Percentiles rank a stretch among this genome's conserved stretches.
Conservation (phyloP, 805 yeast genomes). For the Barnettozyma sucrosica region DNA sequence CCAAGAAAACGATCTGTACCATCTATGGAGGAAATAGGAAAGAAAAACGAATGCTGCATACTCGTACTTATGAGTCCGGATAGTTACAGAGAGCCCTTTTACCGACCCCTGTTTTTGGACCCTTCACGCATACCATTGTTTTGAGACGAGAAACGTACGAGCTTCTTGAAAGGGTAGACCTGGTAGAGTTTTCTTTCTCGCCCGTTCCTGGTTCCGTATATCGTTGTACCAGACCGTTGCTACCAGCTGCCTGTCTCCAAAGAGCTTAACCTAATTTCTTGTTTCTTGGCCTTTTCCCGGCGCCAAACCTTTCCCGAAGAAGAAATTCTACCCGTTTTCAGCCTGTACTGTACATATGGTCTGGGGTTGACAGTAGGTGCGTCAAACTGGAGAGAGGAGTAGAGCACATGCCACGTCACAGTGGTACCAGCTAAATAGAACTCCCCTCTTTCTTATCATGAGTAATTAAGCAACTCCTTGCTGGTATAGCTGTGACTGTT, state of each 20-base stretch:
- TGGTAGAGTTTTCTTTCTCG: too few species aligned
- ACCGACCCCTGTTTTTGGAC: not conserved
- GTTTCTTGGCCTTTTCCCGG: not conserved
- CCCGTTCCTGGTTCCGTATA: too few species aligned
- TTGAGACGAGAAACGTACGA: not conserved
- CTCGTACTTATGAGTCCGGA: not conserved
- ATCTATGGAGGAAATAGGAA: not conserved
- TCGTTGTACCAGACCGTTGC: too few species aligned
- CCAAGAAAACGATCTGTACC: not conserved
- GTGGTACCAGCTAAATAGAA: too few species aligned
- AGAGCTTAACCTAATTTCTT: not conserved
- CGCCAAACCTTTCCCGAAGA: not conserved
- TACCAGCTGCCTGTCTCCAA: not conserved
- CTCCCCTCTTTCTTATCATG: too few species aligned
- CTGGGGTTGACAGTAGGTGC: not conserved
- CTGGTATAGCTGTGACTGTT: too few species aligned
- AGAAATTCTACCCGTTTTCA: constrained; percentile 1
- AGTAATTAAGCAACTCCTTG: too few species aligned
- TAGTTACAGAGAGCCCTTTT: not conserved
- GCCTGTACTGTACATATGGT: too few species aligned
- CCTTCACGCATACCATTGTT: not conserved
- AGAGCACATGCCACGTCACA: too few species aligned
- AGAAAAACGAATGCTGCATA: not conserved
- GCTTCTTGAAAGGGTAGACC: too few species aligned
- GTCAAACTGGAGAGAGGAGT: too few species aligned